Evolutionary conservation across 345 rosid genomes (phyloP).

Genomic region (Eucalyptus fibrosa): DNA sequence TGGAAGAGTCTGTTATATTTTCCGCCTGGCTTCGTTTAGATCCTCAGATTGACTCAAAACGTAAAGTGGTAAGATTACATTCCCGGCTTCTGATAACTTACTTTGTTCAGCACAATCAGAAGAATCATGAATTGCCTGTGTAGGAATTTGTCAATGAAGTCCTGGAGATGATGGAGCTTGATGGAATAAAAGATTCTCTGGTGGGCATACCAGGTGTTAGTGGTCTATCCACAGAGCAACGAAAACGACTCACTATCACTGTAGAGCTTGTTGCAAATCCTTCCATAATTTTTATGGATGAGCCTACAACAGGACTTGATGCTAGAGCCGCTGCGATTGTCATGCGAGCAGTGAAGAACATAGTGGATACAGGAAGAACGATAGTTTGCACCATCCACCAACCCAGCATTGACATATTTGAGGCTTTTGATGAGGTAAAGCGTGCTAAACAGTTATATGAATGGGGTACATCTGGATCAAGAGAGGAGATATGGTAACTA

Average conservation of each 20-base stretch:
- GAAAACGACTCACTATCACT: constrained; percentile 65
- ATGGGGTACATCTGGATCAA: no score
- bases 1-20: constrained; percentile 54
- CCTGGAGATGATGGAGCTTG: constrained; percentile 62
- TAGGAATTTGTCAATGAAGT: constrained; percentile 71
- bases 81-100: background rate
- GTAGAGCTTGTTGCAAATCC: constrained; percentile 85
- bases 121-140: background rate
- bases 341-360: constrained; percentile 71
- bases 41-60: constrained; percentile 32
- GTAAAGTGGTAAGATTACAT: constrained; percentile 34
- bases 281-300: constrained; percentile 79
- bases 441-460: background rate
- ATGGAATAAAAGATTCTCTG: constrained; percentile 45
- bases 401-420: constrained; percentile 78
- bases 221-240: constrained; percentile 74
- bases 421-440: constrained; percentile 72
- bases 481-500: background rate
- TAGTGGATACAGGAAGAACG: constrained; percentile 70
- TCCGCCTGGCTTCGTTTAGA: constrained; percentile 77
- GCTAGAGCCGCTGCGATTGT: constrained; percentile 87
- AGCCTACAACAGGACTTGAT: constrained; percentile 77
- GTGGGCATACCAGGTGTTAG: constrained; percentile 53
- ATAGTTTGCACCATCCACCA: constrained; percentile 81
- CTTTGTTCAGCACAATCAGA: background rate